These are phyloP conservation scores for Pseudohyphozyma bogoriensis DNA, from an alignment of 768 basidiomycete species.

Conservation along the genomic window DNA sequence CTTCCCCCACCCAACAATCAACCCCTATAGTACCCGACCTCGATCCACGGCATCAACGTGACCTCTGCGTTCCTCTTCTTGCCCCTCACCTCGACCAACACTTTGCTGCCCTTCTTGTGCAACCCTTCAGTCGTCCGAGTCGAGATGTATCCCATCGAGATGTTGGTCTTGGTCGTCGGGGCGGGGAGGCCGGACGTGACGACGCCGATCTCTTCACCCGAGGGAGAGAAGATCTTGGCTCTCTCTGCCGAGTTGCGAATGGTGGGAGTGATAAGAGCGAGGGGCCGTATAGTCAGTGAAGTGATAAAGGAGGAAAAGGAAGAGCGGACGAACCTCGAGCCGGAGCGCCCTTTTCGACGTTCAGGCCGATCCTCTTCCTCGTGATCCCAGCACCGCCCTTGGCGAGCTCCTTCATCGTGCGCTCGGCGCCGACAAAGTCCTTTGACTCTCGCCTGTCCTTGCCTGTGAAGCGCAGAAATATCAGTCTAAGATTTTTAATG, in stretches of 20 bases:
- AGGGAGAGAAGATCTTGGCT: constrained; percentile 16
- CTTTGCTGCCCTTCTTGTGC: constrained; percentile 82
- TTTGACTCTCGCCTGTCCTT: constrained; percentile 62
- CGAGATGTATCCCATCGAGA: constrained; percentile 87
- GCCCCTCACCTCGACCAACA: constrained; percentile 73
- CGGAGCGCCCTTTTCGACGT: constrained; percentile 66
- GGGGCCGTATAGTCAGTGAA: not conserved
- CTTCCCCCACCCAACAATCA: too few relatives aligned
- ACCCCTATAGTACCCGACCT: constrained; percentile 57
- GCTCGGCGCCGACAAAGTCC: constrained; percentile 67
- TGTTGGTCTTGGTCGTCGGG: constrained; percentile 76
- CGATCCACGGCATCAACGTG: constrained; percentile 77
- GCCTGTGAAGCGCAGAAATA: constrained; percentile 42
- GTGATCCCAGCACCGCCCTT: constrained; percentile 58
- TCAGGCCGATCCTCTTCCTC: constrained; percentile 61
- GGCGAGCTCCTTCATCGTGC: constrained; percentile 63
- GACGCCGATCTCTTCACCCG: constrained; percentile 43
- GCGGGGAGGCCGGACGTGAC: constrained; percentile 95
- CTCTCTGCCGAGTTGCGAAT: constrained; percentile 12
- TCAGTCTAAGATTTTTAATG: too few relatives aligned
- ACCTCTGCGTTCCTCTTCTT: constrained; percentile 65
- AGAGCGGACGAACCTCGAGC: constrained; percentile 59
- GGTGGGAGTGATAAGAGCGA: not conserved
- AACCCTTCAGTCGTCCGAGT: constrained; percentile 50
- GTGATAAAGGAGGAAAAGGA: not conserved